Base-by-base conservation (phyloP, 306 rosid genomes). In the Lathyrus oleraceus region DNA sequence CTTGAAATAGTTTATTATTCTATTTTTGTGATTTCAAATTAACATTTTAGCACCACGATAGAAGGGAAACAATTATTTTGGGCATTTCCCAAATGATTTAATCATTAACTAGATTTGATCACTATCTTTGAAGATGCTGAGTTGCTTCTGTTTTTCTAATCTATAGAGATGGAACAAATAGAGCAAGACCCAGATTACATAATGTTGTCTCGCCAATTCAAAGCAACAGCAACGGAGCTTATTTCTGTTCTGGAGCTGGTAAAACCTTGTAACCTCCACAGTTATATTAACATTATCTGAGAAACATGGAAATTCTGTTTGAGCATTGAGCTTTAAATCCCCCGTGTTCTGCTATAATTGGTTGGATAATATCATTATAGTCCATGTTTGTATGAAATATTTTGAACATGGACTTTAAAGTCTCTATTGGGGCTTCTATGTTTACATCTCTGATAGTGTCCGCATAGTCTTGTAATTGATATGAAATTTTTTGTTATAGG, bases 161-260 rank as follows among this genome's bases (percentile, higher is more conserved):
- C 66, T 75, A 25, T 25, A 95, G 99, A 95, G 76, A 81, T 91
- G 97, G 99, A 95, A 78, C 97, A 80, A 82, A 87, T 89, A 82
- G 99, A 89, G 89, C 99, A 89, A 78, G 99, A 95, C 71, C 97
- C 91, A 8, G 97, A 91, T 43, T 95, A 87, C 84, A 83, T 87
- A 60, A 70, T 87, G 66, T 78, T 91, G 79, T 91, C 99, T 81
- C 96, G 96, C 71, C 97, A 87, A 76, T 95, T 95, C 72, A 95
- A 95, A 84, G 92, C 97, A 65, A 91, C 96, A 68, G 95, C 99
- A 14, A 77, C 82, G 79, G 97, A 91, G 86, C 90, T 95, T 64
- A 85, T 95, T 82, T 91, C 97, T 83, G 92, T 87, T 79, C 85
- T 95, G 69, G 99, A 95, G 85, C 96, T 89, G 99, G 97, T 95